phyloP scores from a whole-genome alignment of 352 stramenopile genomes.

The Pythium utonaiense region DNA sequence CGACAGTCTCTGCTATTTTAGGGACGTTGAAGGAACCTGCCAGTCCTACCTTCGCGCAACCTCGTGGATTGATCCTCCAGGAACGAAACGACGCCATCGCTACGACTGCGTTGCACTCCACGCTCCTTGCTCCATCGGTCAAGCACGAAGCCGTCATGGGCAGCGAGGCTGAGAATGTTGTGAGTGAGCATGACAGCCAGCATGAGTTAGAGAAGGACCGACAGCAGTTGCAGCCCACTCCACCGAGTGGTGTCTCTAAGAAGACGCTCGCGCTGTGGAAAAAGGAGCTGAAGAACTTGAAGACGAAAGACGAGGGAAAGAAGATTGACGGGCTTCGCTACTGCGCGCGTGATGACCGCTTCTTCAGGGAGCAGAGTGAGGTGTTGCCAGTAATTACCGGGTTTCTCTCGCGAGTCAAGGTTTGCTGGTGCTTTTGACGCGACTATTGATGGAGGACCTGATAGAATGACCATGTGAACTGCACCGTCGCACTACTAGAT shows the following conservation, averaged over 20 bases:
- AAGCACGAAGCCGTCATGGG: too few relatives aligned
- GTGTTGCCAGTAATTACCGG: slow-evolving; percentile 48
- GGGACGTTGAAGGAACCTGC: too few relatives aligned
- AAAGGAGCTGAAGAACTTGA: slow-evolving; percentile 58
- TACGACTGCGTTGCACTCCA: too few relatives aligned
- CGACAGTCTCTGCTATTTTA: too few relatives aligned
- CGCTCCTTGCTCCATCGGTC: too few relatives aligned
- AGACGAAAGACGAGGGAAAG: slow-evolving; percentile 61
- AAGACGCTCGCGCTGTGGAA: slow-evolving; percentile 34
- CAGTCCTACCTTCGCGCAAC: too few relatives aligned
- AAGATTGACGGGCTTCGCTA: slow-evolving; percentile 56
- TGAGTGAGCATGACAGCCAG: neutral
- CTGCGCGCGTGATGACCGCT: slow-evolving; percentile 46
- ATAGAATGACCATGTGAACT: too few relatives aligned
- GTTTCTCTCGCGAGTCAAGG: slow-evolving; percentile 51
- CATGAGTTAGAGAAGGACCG: neutral
- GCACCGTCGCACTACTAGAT: too few relatives aligned
- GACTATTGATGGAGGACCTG: too few relatives aligned
- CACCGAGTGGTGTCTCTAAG: slow-evolving; percentile 14
- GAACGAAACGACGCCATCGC: neutral
- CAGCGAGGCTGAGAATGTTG: neutral
- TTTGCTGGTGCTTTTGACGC: too few relatives aligned
- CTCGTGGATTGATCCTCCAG: too few relatives aligned
- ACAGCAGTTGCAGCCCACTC: neutral
- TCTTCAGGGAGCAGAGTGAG: slow-evolving; percentile 50